Percentiles rank a stretch among this genome's conserved stretches.
Conservation (phyloP, 768 basidiomycete genomes). For the Boletus sensibilis region DNA sequence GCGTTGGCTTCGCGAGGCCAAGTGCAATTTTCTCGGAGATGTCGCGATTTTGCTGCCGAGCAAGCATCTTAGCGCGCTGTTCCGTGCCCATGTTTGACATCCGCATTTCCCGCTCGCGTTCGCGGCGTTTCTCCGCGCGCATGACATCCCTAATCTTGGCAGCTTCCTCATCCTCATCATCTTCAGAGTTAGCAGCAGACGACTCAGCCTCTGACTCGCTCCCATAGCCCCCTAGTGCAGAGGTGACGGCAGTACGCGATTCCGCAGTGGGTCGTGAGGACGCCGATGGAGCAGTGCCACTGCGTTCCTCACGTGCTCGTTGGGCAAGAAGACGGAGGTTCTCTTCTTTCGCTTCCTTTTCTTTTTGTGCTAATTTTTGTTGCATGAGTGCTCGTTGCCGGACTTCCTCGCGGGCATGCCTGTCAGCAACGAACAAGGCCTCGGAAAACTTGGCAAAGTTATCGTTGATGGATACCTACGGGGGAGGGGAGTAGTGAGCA, state of each 20-base stretch:
- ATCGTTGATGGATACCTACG: conserved; percentile 95
- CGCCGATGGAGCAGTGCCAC: conserved; percentile 61
- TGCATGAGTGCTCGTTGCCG: conserved; percentile 96
- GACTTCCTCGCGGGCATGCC: conserved; percentile 97
- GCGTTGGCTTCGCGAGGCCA: conserved; percentile 93
- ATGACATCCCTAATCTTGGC: conserved; percentile 85
- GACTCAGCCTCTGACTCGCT: conserved; percentile 63
- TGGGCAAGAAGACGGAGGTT: conserved; percentile 91
- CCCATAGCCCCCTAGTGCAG: conserved; percentile 82
- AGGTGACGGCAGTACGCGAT: conserved; percentile 68
- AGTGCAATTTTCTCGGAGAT: conserved; percentile 99
- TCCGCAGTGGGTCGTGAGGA: conserved; percentile 65
- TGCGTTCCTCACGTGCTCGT: conserved; percentile 92
- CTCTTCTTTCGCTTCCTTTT: conserved; percentile 94
- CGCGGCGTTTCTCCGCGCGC: conserved; percentile 86
- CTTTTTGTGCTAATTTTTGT: conserved; percentile 97
- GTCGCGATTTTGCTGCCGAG: conserved; percentile 95
- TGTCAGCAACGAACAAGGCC: conserved; percentile 90
- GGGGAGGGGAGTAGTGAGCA: neutral
- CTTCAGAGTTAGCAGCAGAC: conserved; percentile 51
- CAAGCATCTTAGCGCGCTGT: conserved; percentile 92
- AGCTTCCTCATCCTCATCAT: conserved; percentile 77
- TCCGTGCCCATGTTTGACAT: conserved; percentile 99
- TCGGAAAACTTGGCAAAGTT: conserved; percentile 99
- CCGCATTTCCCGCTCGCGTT: conserved; percentile 95